phyloP scores from a whole-genome alignment of 2,329 filamentous ascomycete genomes.

The Fusarium lyarnte region DNA sequence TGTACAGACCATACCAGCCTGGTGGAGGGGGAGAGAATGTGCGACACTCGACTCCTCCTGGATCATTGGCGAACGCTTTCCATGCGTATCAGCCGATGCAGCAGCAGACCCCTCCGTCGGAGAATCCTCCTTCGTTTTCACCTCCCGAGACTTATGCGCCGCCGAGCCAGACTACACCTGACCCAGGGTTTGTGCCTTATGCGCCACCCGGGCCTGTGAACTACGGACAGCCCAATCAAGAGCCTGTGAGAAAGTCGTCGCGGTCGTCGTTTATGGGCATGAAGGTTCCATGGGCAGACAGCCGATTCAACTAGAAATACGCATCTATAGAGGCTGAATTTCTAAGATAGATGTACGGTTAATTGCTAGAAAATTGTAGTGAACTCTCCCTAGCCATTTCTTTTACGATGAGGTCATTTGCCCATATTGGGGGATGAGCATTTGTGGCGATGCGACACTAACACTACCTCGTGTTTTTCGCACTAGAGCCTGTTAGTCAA shows the following conservation, averaged over 20 bases:
- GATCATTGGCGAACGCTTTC: neutral
- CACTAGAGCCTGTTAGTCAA: neutral
- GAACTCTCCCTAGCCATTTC: neutral
- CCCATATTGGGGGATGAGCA: too few species aligned
- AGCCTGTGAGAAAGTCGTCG: neutral
- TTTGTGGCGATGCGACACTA: neutral
- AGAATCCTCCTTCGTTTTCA: neutral
- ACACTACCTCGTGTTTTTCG: fast-evolving
- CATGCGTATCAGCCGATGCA: constrained; percentile 12
- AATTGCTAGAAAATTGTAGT: too few species aligned
- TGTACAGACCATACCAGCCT: constrained; percentile 19
- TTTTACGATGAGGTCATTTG: neutral
- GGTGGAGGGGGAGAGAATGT: neutral
- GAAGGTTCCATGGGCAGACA: constrained; percentile 27
- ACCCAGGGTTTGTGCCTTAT: constrained; percentile 2
- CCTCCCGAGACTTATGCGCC: neutral
- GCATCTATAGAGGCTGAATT: neutral
- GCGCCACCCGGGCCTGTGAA: neutral
- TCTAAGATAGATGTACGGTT: neutral
- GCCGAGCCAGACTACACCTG: neutral
- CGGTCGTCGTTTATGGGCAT: constrained; percentile 25
- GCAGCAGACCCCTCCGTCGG: neutral
- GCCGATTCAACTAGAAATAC: neutral
- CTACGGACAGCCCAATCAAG: neutral
- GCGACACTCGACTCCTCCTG: constrained; percentile 8